These are phyloP conservation scores for Ophiostoma sp. DNA, from an alignment of 2,329 filamentous ascomycete species.

Conservation along the genomic window DNA sequence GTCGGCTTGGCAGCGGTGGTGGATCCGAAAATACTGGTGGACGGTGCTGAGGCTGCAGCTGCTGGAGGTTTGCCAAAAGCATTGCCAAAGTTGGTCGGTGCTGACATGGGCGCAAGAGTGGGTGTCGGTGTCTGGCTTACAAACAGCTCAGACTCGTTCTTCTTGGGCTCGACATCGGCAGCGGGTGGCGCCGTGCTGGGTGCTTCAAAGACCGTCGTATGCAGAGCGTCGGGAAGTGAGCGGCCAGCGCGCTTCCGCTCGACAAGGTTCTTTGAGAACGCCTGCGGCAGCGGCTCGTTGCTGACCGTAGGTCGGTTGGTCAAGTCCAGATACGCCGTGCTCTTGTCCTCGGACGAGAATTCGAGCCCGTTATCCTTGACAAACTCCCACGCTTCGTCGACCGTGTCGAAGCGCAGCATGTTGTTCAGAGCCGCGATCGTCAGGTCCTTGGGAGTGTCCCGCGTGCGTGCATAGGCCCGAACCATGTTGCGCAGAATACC, in stretches of 20 bases:
- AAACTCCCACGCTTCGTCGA: constrained; percentile 60
- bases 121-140: constrained; percentile 20
- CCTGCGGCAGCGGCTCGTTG: constrained; percentile 46
- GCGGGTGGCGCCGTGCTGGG: constrained; percentile 14
- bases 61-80: neutral
- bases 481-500: constrained; percentile 52
- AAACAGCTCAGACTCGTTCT: constrained; percentile 18
- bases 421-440: constrained; percentile 51
- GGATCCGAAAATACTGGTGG: neutral
- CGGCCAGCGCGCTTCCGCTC: constrained; percentile 53
- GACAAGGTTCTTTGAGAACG: constrained; percentile 52
- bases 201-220: constrained; percentile 48
- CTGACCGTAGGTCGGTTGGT: constrained; percentile 41
- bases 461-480: constrained; percentile 50
- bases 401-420: constrained; percentile 61
- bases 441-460: constrained; percentile 55
- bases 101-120: neutral
- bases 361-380: constrained; percentile 53
- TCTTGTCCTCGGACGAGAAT: constrained; percentile 42
- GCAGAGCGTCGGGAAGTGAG: constrained; percentile 51
- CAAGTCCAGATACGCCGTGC: constrained; percentile 40
- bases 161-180: neutral
- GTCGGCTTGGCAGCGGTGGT: neutral
- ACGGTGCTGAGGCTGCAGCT: neutral
- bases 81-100: neutral